Evolutionary conservation across 2,329 filamentous ascomycete genomes (phyloP).

Genomic region (Sclerotiophoma versabilis): DNA sequence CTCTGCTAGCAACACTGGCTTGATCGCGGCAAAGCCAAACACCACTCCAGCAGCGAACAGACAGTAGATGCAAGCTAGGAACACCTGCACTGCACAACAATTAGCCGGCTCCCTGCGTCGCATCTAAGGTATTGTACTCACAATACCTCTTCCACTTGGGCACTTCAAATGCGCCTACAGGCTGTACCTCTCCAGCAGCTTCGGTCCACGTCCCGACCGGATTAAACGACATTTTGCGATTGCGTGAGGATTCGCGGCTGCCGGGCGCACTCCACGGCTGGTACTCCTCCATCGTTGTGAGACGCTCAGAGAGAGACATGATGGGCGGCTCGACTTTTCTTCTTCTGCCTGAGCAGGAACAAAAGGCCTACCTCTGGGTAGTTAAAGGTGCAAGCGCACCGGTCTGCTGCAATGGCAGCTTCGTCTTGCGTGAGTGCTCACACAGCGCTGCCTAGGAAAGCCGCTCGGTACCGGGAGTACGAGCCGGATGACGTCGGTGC

Average conservation of each 20-base stretch:
- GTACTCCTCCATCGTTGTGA: constrained; percentile 52
- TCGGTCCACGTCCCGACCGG: constrained; percentile 57
- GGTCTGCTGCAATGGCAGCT: background rate
- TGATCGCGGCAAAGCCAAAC: constrained; percentile 52
- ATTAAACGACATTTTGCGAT: constrained; percentile 59
- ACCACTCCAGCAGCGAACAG: constrained; percentile 71
- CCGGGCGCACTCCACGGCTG: constrained; percentile 49
- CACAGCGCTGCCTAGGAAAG: background rate
- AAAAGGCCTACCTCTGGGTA: background rate
- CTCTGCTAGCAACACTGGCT: constrained; percentile 49
- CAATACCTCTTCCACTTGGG: constrained; percentile 60
- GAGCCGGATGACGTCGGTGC: constrained; percentile 8
- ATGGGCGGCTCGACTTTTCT: constrained; percentile 7
- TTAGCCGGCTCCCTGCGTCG: constrained; percentile 23
- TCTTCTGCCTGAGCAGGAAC: background rate
- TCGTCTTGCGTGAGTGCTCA: constrained; percentile 10
- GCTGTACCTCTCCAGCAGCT: constrained; percentile 49
- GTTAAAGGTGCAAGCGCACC: background rate
- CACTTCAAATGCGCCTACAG: constrained; percentile 61
- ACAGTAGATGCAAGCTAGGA: constrained; percentile 73
- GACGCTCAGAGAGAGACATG: constrained; percentile 51
- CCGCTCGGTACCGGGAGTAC: constrained; percentile 9
- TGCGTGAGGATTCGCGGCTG: constrained; percentile 46
- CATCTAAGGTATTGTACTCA: constrained; percentile 41
- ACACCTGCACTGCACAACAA: constrained; percentile 67